phyloP scores from a whole-genome alignment of 108 stramenopile species.

The Skeletonema costatum region DNA sequence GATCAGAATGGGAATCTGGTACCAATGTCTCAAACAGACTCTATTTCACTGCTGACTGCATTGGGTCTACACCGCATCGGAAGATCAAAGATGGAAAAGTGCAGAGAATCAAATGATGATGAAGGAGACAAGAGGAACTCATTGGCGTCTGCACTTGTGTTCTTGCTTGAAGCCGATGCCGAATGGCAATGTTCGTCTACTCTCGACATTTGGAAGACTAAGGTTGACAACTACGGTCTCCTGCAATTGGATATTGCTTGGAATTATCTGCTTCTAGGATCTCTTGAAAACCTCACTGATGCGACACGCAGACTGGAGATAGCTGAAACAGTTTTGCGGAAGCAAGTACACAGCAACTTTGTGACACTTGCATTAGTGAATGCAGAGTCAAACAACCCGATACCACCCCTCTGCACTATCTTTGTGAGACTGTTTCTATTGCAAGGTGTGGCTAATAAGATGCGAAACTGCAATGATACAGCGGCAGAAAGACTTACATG shows the following conservation, averaged over 20 bases:
- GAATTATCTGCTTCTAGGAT: constrained; percentile 20
- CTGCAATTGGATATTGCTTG: constrained; percentile 43
- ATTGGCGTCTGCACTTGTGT: constrained; percentile 21
- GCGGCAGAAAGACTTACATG: constrained; percentile 7
- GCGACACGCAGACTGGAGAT: constrained; percentile 6
- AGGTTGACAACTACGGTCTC: constrained; percentile 33
- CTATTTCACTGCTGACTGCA: constrained; percentile 26
- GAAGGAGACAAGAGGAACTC: not conserved
- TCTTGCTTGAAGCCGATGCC: constrained; percentile 34
- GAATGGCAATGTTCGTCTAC: constrained; percentile 15
- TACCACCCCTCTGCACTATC: constrained; percentile 26
- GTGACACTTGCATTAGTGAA: constrained; percentile 28
- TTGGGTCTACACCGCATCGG: constrained; percentile 34
- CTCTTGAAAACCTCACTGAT: constrained; percentile 18
- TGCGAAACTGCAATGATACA: not conserved
- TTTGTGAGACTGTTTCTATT: constrained; percentile 28
- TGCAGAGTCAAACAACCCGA: constrained; percentile 28
- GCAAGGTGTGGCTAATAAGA: constrained; percentile 24
- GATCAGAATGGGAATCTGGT: constrained; percentile 32
- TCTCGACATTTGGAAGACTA: not conserved
- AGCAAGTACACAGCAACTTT: constrained; percentile 33
- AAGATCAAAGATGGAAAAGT: constrained; percentile 19
- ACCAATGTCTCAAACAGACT: constrained; percentile 22
- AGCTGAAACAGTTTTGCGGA: constrained; percentile 19
- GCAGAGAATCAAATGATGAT: not conserved